A percentile compares a stretch with the other conserved stretches of the same genome.
Evolutionary conservation across 2,329 filamentous ascomycete species (phyloP).

Genomic region (Xylariaceae sp.): DNA sequence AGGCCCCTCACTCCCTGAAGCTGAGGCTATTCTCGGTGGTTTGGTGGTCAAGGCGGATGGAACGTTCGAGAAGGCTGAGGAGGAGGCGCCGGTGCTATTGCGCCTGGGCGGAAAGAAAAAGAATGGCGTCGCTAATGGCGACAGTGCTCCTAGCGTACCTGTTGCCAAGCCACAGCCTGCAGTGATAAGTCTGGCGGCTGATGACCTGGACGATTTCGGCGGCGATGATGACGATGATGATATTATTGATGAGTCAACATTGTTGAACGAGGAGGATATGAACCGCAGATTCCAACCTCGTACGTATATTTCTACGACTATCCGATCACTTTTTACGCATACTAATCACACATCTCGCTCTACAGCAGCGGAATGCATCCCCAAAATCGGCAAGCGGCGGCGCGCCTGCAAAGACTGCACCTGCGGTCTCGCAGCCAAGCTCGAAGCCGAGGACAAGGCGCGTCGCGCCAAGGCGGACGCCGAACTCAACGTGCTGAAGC

Average conservation of each 20-base stretch:
- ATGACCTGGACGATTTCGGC: conserved; percentile 60
- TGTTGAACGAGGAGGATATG: conserved; percentile 82
- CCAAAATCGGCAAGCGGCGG: conserved; percentile 80
- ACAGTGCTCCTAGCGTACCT: conserved; percentile 32
- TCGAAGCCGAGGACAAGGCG: conserved; percentile 77
- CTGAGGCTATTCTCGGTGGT: conserved; percentile 78
- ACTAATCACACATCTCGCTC: conserved; percentile 22
- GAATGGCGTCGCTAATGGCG: conserved; percentile 31
- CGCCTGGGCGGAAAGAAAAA: conserved; percentile 57
- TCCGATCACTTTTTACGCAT: neutral
- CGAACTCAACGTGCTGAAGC: conserved; percentile 59
- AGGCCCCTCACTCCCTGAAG: conserved; percentile 47
- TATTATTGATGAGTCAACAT: conserved; percentile 82
- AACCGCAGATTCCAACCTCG: conserved; percentile 72
- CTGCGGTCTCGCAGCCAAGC: conserved; percentile 79
- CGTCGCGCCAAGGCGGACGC: conserved; percentile 60
- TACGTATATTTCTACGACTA: conserved; percentile 43
- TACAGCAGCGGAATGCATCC: conserved; percentile 77
- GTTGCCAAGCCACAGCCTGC: conserved; percentile 47
- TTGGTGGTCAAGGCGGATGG: conserved; percentile 58
- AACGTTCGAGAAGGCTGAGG: conserved; percentile 66
- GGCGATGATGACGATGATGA: conserved; percentile 69
- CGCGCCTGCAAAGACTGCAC: conserved; percentile 97
- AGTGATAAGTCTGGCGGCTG: conserved; percentile 56
- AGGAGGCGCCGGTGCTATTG: conserved; percentile 53